Percentiles rank a stretch among this genome's conserved stretches.
These are phyloP conservation scores for Pichia sp. DNA, from an alignment of 1,139 yeast species.

Conservation along the genomic window DNA sequence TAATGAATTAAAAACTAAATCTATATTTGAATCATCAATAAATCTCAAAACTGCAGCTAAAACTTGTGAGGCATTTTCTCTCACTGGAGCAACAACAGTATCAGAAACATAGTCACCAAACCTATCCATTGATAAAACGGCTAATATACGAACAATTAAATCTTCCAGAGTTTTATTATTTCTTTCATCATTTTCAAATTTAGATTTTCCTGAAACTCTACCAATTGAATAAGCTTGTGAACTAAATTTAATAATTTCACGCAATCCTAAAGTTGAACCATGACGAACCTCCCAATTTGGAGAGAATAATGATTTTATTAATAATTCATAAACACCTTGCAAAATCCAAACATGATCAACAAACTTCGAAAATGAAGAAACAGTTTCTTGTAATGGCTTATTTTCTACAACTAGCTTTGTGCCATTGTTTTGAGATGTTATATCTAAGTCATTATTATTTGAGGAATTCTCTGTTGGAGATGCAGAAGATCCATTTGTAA, in stretches of 20 bases:
- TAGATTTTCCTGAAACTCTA: conserved; percentile 58
- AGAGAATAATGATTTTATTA: conserved; percentile 73
- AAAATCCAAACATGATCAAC: conserved; percentile 89
- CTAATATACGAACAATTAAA: conserved; percentile 75
- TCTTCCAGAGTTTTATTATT: conserved; percentile 79
- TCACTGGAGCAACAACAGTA: conserved; percentile 95
- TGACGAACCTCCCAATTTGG: conserved; percentile 94
- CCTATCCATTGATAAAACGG: conserved; percentile 85
- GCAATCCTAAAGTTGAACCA: conserved; percentile 88
- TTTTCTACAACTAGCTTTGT: conserved; percentile 81
- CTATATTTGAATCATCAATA: conserved; percentile 50
- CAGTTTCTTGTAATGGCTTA: conserved; percentile 62
- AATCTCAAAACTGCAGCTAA: conserved; percentile 82
- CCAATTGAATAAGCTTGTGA: conserved; percentile 83
- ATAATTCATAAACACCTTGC: conserved; percentile 89
- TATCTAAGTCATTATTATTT: conserved; percentile 36
- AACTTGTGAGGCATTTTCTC: conserved; percentile 95
- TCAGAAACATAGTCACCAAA: conserved; percentile 98
- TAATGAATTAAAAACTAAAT: conserved; percentile 60
- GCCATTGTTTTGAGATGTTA: conserved; percentile 76
- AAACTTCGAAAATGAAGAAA: conserved; percentile 41
- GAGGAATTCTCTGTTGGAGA: background rate
- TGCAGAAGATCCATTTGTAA: background rate
- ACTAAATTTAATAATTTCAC: conserved; percentile 68
- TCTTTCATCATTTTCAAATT: conserved; percentile 54